Conservation (phyloP, 2,329 filamentous ascomycete species). For the Blumeriella jaapii region DNA sequence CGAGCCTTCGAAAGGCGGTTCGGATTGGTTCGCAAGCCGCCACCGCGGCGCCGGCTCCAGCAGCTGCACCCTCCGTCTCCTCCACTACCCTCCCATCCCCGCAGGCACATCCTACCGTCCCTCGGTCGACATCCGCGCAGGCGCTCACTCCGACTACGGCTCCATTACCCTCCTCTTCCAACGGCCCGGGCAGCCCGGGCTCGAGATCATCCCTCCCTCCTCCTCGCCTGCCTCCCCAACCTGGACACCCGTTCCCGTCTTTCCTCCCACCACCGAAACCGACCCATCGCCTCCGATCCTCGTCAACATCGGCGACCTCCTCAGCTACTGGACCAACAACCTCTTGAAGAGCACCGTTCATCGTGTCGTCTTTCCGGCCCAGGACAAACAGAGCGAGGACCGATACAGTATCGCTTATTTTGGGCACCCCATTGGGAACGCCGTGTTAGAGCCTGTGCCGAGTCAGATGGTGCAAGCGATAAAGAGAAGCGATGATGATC, state of each 20-base stretch:
- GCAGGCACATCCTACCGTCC: constrained; percentile 33
- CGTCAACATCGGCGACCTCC: constrained; percentile 58
- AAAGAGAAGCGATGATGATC: constrained; percentile 20
- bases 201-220: constrained; percentile 63
- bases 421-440: constrained; percentile 48
- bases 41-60: constrained; percentile 43
- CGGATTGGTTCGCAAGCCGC: constrained; percentile 41
- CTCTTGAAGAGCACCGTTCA: constrained; percentile 82
- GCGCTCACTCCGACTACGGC: constrained; percentile 78
- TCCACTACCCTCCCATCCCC: constrained; percentile 55
- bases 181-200: constrained; percentile 68
- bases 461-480: constrained; percentile 42
- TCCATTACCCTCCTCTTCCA: constrained; percentile 72
- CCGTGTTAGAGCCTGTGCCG: constrained; percentile 45
- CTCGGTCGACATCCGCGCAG: constrained; percentile 63
- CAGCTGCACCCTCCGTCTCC: constrained; percentile 44
- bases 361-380: constrained; percentile 62
- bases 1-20: constrained; percentile 16
- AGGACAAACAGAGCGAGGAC: constrained; percentile 34
- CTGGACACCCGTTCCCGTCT: constrained; percentile 58
- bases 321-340: constrained; percentile 85
- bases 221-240: constrained; percentile 23
- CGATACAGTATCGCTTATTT: constrained; percentile 60
- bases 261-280: constrained; percentile 45
- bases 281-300: constrained; percentile 58